These are phyloP conservation scores for Xylariaceae sp. DNA, from an alignment of 2,329 filamentous ascomycete species.

Conservation along the genomic window DNA sequence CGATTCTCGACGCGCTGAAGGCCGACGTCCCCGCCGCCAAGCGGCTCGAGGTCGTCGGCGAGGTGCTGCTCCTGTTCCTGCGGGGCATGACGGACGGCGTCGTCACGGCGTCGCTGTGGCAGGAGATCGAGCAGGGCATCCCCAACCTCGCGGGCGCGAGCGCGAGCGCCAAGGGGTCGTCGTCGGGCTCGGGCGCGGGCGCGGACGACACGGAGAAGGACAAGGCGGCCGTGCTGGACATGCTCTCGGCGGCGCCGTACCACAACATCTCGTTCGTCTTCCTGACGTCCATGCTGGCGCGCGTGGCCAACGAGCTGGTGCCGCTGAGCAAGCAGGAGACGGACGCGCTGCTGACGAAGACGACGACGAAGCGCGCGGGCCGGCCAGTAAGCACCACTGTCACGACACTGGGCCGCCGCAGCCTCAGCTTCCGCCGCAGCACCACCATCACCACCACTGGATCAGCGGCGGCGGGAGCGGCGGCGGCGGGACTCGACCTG, in stretches of 20 bases:
- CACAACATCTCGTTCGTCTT: constrained; percentile 90
- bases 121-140: constrained; percentile 54
- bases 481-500: constrained; percentile 27
- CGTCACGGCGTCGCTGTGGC: constrained; percentile 63
- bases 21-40: constrained; percentile 55
- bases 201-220: constrained; percentile 29
- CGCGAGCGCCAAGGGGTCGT: constrained; percentile 6
- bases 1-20: constrained; percentile 53
- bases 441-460: background rate
- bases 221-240: constrained; percentile 58
- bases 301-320: constrained; percentile 41
- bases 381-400: too few species aligned
- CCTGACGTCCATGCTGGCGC: constrained; percentile 65
- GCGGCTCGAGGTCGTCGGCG: constrained; percentile 67
- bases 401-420: constrained; percentile 30
- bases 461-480: too few species aligned
- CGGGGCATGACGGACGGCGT: constrained; percentile 70
- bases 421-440: constrained; percentile 38
- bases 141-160: constrained; percentile 27
- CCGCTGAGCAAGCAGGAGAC: constrained; percentile 31
- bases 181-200: too few species aligned
- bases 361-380: background rate
- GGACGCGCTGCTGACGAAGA: constrained; percentile 23
- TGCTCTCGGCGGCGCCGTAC: constrained; percentile 61
- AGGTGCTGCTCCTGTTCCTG: constrained; percentile 68